Evolutionary conservation across 2,329 filamentous ascomycete species (phyloP).

Genomic region (Emergomyces pasteurianus): DNA sequence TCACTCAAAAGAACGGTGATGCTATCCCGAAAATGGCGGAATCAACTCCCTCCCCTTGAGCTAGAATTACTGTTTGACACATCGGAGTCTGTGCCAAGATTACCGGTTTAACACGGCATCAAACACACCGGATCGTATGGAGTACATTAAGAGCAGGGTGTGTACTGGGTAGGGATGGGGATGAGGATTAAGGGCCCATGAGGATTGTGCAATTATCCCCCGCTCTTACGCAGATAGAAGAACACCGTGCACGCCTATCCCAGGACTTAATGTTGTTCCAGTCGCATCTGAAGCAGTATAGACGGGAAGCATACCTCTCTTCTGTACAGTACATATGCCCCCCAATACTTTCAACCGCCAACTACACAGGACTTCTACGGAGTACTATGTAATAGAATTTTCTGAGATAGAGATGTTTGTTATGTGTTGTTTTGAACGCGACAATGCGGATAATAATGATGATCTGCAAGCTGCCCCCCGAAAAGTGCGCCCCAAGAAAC

Average conservation of each 20-base stretch:
- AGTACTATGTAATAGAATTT: too few species aligned
- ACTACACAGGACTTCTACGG: background rate
- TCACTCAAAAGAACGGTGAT: background rate
- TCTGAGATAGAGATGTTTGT: background rate
- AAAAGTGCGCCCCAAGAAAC: background rate
- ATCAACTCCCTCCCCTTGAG: background rate
- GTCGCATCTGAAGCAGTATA: background rate
- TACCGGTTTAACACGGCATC: background rate
- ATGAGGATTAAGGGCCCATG: background rate
- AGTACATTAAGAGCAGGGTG: background rate
- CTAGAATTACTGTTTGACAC: background rate
- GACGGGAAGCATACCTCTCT: background rate
- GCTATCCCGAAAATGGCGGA: background rate
- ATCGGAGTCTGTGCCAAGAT: background rate
- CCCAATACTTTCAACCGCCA: background rate
- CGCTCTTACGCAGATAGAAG: background rate
- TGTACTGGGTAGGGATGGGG: background rate
- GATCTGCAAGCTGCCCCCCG: background rate
- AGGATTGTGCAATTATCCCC: background rate
- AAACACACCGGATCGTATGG: background rate
- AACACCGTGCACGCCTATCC: background rate
- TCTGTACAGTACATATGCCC: background rate
- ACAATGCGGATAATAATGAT: background rate
- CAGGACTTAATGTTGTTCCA: background rate
- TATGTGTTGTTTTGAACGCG: background rate